Conservation (phyloP, 441 rosid species). For the Populus trichocarpa region DNA sequence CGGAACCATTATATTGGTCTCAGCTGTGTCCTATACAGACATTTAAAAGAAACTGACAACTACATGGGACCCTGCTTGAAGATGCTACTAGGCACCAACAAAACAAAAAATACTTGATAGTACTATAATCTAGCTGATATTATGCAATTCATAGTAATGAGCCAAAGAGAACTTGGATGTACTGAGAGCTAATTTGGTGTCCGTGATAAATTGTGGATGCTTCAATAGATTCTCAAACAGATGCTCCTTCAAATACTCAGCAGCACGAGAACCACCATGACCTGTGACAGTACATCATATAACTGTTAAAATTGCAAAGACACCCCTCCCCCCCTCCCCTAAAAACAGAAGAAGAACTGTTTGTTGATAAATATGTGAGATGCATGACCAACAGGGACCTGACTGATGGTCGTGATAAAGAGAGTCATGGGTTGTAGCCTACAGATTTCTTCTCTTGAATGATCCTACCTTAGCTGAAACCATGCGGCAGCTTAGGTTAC, state of each 20-base stretch:
- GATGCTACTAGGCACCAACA: neutral
- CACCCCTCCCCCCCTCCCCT: no score
- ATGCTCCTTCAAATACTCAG: conserved; percentile 89
- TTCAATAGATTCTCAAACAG: conserved; percentile 86
- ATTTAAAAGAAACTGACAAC: conserved; percentile 1
- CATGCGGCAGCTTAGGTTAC: no score
- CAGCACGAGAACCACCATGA: conserved; percentile 98
- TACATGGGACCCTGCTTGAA: conserved; percentile 13
- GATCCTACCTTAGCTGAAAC: neutral
- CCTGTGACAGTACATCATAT: conserved; percentile 41
- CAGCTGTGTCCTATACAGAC: neutral
- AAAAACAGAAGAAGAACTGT: no score
- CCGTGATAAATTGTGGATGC: conserved; percentile 75
- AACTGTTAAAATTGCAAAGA: neutral
- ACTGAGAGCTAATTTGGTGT: conserved; percentile 87
- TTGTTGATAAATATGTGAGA: neutral
- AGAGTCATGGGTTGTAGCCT: neutral
- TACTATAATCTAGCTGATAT: no score
- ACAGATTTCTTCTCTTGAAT: neutral
- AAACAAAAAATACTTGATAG: neutral
- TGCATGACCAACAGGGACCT: neutral
- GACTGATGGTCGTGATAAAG: neutral
- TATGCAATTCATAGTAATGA: neutral
- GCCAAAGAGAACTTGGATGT: conserved; percentile 24
- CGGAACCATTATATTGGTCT: neutral